Percentiles rank a stretch among this genome's conserved stretches.
phyloP scores from a whole-genome alignment of 306 rosid species.

The Cicer judaicum region DNA sequence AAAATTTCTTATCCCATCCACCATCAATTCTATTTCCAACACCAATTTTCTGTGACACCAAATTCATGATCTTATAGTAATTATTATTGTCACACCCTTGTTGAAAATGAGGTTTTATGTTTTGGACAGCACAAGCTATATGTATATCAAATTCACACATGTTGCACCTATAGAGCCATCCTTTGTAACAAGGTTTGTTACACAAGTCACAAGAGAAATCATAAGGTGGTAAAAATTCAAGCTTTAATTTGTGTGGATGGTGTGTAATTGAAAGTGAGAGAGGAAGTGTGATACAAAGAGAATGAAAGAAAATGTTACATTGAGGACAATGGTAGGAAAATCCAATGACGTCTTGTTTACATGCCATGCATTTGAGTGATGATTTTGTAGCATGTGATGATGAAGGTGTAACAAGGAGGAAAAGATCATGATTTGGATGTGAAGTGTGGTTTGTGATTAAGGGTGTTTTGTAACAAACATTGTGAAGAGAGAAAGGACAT shows the following conservation, averaged over 20 bases:
- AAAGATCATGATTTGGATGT: constrained; percentile 53
- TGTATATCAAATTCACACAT: constrained; percentile 69
- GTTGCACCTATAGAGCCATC: constrained; percentile 71
- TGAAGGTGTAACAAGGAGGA: constrained; percentile 50
- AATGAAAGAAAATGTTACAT: constrained; percentile 51
- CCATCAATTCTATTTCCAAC: constrained; percentile 15
- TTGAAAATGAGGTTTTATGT: constrained; percentile 26
- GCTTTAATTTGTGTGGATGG: constrained; percentile 61
- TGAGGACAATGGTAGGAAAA: constrained; percentile 61
- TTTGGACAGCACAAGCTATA: constrained; percentile 51
- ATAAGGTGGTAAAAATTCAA: constrained; percentile 54
- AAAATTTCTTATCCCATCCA: constrained; percentile 47
- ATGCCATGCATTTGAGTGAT: constrained; percentile 49
- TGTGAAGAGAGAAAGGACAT: constrained; percentile 58
- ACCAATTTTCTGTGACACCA: constrained; percentile 46
- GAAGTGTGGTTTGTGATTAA: constrained; percentile 54
- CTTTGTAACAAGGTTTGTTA: constrained; percentile 47
- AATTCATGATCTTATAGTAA: constrained; percentile 34
- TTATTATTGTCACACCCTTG: not conserved
- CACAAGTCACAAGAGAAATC: constrained; percentile 68
- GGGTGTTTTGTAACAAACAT: constrained; percentile 58
- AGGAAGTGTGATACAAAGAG: constrained; percentile 57
- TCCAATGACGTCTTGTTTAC: constrained; percentile 43
- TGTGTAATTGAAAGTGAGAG: constrained; percentile 42
- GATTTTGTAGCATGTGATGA: constrained; percentile 6